Evolutionary conservation across 805 yeast species (phyloP), one percentile per base, ranked within the genome.

Genomic region (Candida boleticola): DNA sequence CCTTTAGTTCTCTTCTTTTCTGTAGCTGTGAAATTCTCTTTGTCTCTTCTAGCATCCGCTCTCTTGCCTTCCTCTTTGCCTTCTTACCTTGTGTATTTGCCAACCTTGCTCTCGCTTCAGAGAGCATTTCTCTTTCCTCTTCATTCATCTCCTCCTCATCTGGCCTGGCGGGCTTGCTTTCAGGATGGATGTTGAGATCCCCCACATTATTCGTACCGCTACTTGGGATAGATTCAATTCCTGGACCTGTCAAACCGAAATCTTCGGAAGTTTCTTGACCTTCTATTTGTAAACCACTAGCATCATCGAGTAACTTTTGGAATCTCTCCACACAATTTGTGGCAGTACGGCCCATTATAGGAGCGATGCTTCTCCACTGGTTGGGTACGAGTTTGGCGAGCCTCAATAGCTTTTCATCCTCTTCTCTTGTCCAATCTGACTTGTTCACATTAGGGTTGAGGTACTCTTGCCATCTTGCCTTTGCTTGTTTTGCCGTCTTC

Each of bases 41-140:
- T 44, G 88, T 85, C 55, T 89, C 95, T 38, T 82, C 86, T 35
- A 89, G 65, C 76, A 86, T 74, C 39, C 93, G 68, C 58, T 92
- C 98, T 43, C 97, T 71, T 2, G 83, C 87, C 57, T 90, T 89
- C 44, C 98, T 66, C 44, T 90, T 87, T 0, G 97, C 97, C 61
- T 92, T 92, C 51, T 90, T 89, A 45, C 98, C 99, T 59, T 85
- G 89, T 0, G 97, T 89, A 53, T 89, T 90, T 10, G 95, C 87
- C 48, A 92, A 67, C 51, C 99, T 76, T 1, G 97, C 96, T 37
- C 84, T 76, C 0, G 99, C 99, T 58, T 93, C 99, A n/a, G 88
- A 80, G 5, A 90, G 62, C 97, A 90, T 89, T 59, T 92, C 97
- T 43, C 77, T 67, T 54, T 92, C 97, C 45, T 88, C 96, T 33